Evolutionary conservation across 495 filamentous ascomycete species (phyloP), one percentile per base, ranked within the genome.

Genomic region (Podospora pseudoanserina): DNA sequence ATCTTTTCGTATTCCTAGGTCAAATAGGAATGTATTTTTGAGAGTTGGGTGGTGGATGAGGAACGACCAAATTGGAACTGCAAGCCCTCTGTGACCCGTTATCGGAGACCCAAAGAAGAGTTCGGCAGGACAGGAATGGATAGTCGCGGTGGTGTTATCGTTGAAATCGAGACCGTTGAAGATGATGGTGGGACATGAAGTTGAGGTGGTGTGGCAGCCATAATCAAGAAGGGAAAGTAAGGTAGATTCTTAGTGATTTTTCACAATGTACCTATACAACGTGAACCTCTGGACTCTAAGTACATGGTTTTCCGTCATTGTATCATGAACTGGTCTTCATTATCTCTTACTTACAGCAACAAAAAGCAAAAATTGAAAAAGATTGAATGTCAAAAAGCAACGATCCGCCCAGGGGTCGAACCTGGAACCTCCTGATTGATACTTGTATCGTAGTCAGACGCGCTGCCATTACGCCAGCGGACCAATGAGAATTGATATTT

Each of bases 1-100:
- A 71, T 88, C 84, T 67, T 86, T 85, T 23, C 81, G 79, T 5
- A 86, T 73, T 27, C 86, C 88, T 2, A 89, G 81, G 71, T 90
- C 88, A 69, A 87, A 89, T 11, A 90, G 70, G 5, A 88, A 32
- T 6, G 81, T 79, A 16, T 79, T 75, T 27, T 78, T 77, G 0
- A 79, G 77, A 5, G 56, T 49, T 0, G 79, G 77, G 67, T 88
- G 82, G 63, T 84, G 77, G 66, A 90, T 80, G 0, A 89, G 76
- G 72, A 89, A 89, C 4, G 81, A 80, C 76, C 80, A 88, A 54
- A 77, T 71, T 0, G 86, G 86, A 3, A 34, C 77, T 27, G 65
- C 71, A 13, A 88, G 66, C 28, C 76, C 71, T 1, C 78, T 69
- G 65, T 81, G 73, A 4, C 84, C 81, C 19, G 73, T 34, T 54